These are phyloP conservation scores for Chrysanthemum makinoi DNA, from an alignment of 129 eudicot species.

Conservation along the genomic window DNA sequence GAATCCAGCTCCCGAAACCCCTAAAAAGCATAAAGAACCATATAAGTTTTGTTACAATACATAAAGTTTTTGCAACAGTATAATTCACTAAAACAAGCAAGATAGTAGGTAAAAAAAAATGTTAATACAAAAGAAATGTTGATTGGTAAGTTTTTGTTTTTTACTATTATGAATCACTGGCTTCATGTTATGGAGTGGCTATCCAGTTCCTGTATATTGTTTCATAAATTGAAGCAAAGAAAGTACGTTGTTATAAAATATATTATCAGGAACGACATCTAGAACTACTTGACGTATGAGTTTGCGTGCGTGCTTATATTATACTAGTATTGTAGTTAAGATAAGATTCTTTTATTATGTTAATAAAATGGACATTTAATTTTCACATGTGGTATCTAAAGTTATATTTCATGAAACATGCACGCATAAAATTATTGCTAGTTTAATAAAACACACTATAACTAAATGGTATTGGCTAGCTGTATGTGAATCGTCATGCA, in stretches of 20 bases:
- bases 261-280: conserved; percentile 15
- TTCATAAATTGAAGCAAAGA: conserved; percentile 18
- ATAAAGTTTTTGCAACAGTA: not conserved
- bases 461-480: not conserved
- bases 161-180: not conserved
- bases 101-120: not conserved
- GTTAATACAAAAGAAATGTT: not conserved
- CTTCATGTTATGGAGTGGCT: conserved; percentile 13
- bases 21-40: conserved; percentile 25
- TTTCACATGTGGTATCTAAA: not conserved
- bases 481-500: no score
- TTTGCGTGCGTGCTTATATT: conserved; percentile 23
- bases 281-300: conserved; percentile 27
- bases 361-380: not conserved
- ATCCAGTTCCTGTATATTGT: not conserved
- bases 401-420: not conserved
- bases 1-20: conserved; percentile 54
- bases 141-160: not conserved
- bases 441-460: not conserved
- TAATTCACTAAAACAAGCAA: no score
- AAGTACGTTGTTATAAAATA: not conserved
- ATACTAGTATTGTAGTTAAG: not conserved
- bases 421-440: not conserved
- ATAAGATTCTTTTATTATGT: conserved; percentile 14
- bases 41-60: not conserved